Percentiles rank a stretch among this genome's conserved stretches.
Conservation (phyloP, 768 basidiomycete species). For the Lentinula sp. region DNA sequence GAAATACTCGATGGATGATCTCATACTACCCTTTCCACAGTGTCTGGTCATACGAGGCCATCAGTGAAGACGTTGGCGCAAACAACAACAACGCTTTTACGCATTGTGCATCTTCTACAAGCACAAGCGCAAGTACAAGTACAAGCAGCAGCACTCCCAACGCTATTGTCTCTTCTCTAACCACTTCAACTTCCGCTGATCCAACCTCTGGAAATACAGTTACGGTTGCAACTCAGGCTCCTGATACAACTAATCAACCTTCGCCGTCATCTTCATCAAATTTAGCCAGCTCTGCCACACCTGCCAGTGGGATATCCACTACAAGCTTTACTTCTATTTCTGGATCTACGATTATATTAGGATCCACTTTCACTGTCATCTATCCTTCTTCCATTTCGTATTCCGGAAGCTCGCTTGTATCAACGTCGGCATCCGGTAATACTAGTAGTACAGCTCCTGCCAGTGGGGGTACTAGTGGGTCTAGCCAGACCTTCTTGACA, state of each 20-base stretch:
- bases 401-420: no score
- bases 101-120: constrained; percentile 13
- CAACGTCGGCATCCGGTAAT: not conserved
- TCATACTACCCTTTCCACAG: constrained; percentile 6
- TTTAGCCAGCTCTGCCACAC: not conserved
- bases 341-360: not conserved
- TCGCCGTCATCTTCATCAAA: not conserved
- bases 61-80: constrained; percentile 11
- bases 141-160: not conserved
- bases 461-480: not conserved
- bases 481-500: not conserved
- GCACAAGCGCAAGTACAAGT: not conserved
- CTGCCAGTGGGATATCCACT: no score
- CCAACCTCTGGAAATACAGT: not conserved
- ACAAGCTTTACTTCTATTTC: not conserved
- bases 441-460: not conserved
- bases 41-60: constrained; percentile 14
- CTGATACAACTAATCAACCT: not conserved
- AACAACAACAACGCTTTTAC: constrained; percentile 22
- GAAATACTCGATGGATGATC: not conserved
- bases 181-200: not conserved
- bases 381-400: not conserved
- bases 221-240: not conserved
- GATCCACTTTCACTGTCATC: not conserved
- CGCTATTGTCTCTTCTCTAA: not conserved